Evolutionary conservation across 192 early-diverging fungal species (phyloP).

Genomic region (Martensiomyces pterosporus): DNA sequence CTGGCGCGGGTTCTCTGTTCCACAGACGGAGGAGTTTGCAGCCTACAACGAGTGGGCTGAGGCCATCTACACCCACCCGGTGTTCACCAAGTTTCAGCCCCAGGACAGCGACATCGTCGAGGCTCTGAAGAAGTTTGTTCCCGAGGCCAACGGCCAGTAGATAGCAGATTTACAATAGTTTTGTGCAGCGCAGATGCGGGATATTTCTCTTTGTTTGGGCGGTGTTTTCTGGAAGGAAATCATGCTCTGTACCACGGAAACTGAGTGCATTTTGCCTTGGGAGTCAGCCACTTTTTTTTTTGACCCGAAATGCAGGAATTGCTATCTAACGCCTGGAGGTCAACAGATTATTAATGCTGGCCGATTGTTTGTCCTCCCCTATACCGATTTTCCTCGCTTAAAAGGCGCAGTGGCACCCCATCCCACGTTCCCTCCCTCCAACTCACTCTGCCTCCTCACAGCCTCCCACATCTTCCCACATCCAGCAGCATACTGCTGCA

Average conservation of each 20-base stretch:
- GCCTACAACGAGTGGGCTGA: constrained; percentile 4
- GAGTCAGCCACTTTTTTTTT: neutral
- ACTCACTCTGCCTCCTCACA: too few species aligned
- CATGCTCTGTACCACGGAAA: too few species aligned
- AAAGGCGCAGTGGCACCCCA: too few species aligned
- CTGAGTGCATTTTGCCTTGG: too few species aligned
- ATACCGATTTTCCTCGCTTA: too few species aligned
- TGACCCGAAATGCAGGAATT: neutral
- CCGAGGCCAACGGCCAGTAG: neutral
- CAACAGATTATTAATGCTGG: too few species aligned
- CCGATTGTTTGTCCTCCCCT: too few species aligned
- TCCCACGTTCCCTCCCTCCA: too few species aligned
- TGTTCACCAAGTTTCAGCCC: neutral
- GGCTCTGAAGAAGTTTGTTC: neutral
- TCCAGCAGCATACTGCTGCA: neutral
- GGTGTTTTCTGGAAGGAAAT: too few species aligned
- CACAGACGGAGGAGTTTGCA: constrained; percentile 6
- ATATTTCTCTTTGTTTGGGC: neutral
- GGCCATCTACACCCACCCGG: neutral
- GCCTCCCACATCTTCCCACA: neutral
- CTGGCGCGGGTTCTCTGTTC: constrained; percentile 1
- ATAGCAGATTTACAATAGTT: neutral
- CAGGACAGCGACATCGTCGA: neutral
- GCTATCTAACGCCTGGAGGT: neutral
- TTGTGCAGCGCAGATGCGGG: neutral